Evolutionary conservation across 108 stramenopile species (phyloP), one percentile per base, ranked within the genome.

Genomic region (Skeletonema potamos): DNA sequence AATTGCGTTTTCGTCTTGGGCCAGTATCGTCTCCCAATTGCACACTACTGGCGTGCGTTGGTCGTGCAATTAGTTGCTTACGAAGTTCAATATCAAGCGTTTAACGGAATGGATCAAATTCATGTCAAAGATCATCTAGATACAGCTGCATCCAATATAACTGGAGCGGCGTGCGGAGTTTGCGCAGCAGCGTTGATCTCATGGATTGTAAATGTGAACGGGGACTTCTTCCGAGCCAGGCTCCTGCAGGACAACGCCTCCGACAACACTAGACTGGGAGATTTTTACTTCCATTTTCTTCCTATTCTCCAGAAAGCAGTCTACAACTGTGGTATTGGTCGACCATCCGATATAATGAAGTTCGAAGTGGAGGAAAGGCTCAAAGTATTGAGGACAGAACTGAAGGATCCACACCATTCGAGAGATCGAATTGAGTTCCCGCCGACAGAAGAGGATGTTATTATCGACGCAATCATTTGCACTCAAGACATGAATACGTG

Each of bases 1-100:
- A 78, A 70, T 54, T 82, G 71, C 13, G 77, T 64, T 6, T 51
- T 56, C 27, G 77, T 72, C 51, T 54, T 85, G 34, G 81, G 74
- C 3, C 84, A 85, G 75, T 85, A 85, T 62, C 81, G 84, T 12
- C 72, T 85, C 62, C 77, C 81, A n/a, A 55, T 85, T 60, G 61
- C 66, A 9, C 43, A 68, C 24, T 85, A 85, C 61, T 82, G 80
- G 81, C 70, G 73, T 24, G 84, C 72, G 13, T 58, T 85, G 27
- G 32, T 68, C 6, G 77, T 85, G 10, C 81, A 82, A 64, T 58
- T 85, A 18, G 84, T 78, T 33, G 84, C 74, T 51, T 85, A 84
- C 64, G 84, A 82, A 65, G 77, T 77, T 13, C 84, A 85, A 55
- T 78, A 82, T 65, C 54, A 51, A 26, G 57, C 74, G 0, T 48